Base-by-base conservation (phyloP, 495 filamentous ascomycete genomes). In the Penicillium diatomitis region DNA sequence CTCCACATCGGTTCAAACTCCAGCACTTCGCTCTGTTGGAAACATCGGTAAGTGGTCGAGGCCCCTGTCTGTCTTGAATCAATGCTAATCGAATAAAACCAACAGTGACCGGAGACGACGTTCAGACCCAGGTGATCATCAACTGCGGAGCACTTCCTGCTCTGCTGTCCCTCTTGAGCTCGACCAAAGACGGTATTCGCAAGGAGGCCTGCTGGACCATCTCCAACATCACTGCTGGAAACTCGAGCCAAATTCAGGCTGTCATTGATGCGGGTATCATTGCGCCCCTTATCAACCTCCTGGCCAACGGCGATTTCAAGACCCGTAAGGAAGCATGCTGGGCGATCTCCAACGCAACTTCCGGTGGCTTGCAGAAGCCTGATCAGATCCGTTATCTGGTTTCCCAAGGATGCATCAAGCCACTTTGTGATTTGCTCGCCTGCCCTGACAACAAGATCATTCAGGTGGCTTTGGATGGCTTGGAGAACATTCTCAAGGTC, bases 201-300 rank as follows among this genome's bases (percentile, higher is more conserved):
- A 99, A 99, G 76, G 94, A 99, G 68, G 94, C 94, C 30, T 99
- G 94, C 79, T 99, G 94, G 94, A 99, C 94, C 31, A 99, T 99
- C 56, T 96, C 90, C 56, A 99, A 99, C 75, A 84, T 99, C 60
- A 99, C 94, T 11, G 94, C 94, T 46, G 94, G 94, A 28, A 99
- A 97, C 75, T 95, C 90, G 27, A 90, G 81, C 41, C 94, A 99
- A 70, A 99, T 99, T 61, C 94, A 97, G 68, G 75, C 91, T 12
- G 94, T 99, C 41, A 86, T 99, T 59, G 94, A 99, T 62, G 89
- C 90, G 54, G 88, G 90, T 64, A 95, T 99, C 62, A 90, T 99
- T 53, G 88, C 90, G 30, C 94, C 94, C 34, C 73, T 99, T 47
- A 94, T 99, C 66, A 90, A 96, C 66, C 78, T 99, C 6, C 79